phyloP scores from a whole-genome alignment of 2,329 filamentous ascomycete genomes.

The Truncatella angustata region DNA sequence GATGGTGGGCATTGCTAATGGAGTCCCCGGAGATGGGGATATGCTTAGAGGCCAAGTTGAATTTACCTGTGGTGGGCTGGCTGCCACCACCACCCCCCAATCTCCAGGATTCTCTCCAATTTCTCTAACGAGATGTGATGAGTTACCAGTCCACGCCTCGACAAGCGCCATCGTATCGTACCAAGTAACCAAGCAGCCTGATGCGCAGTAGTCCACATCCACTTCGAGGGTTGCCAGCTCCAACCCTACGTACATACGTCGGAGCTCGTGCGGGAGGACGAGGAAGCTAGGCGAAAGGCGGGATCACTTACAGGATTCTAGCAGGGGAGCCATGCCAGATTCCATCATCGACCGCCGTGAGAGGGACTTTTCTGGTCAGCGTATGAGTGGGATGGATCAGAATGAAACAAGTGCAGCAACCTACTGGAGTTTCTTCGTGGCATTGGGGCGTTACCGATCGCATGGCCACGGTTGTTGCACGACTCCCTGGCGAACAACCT shows the following conservation, averaged over 20 bases:
- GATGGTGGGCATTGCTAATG: conserved; percentile 17
- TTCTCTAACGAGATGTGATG: background rate
- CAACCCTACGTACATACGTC: conserved; percentile 6
- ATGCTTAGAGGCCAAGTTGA: background rate
- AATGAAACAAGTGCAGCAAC: background rate
- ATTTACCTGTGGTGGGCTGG: background rate
- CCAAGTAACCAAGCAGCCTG: background rate
- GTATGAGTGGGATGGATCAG: conserved; percentile 3
- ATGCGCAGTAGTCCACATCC: no score
- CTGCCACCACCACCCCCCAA: background rate
- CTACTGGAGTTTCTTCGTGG: background rate
- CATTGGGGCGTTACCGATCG: background rate
- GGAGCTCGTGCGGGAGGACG: conserved; percentile 15
- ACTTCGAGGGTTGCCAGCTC: conserved; percentile 5
- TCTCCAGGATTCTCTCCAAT: background rate
- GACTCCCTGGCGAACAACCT: conserved; percentile 3
- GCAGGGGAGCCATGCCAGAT: conserved; percentile 21
- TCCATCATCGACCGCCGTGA: conserved; percentile 12
- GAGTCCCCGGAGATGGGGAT: conserved; percentile 4
- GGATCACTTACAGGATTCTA: conserved; percentile 22
- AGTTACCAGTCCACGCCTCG: background rate
- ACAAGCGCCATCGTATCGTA: background rate
- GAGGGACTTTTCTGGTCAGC: background rate
- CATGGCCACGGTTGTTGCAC: conserved; percentile 3
- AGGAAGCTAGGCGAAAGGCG: conserved; percentile 23